A percentile compares a stretch with the other conserved stretches of the same genome.
These are phyloP conservation scores for Aureobasidium musti DNA, from an alignment of 2,329 filamentous ascomycete genomes.

Conservation along the genomic window DNA sequence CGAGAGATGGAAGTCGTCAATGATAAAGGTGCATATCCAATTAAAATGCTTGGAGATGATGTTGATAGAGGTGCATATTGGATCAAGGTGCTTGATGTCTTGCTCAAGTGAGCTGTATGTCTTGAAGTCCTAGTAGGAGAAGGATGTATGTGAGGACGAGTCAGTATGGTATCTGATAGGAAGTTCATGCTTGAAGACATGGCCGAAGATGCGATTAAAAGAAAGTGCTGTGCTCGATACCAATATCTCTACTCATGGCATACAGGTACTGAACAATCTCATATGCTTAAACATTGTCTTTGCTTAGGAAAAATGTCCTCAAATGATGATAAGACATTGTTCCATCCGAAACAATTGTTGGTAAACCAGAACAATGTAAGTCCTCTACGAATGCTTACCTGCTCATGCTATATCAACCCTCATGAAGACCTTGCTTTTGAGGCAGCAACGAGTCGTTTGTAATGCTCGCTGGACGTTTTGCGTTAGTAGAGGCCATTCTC, in stretches of 20 bases:
- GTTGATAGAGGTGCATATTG: background rate
- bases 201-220: background rate
- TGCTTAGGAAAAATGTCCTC: no score
- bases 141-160: background rate
- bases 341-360: no score
- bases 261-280: no score
- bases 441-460: no score
- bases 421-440: no score
- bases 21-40: background rate
- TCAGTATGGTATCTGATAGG: background rate
- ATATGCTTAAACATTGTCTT: background rate
- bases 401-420: no score
- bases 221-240: background rate
- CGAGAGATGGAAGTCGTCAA: no score
- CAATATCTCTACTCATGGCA: background rate
- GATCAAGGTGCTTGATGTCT: background rate
- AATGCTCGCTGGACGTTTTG: no score
- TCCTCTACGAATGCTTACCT: no score
- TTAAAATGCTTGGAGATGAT: background rate
- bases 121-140: background rate
- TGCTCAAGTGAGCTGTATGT: background rate
- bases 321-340: background rate
- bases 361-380: no score
- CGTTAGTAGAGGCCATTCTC: accelerated
- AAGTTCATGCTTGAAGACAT: background rate